Percentiles rank a stretch among this genome's conserved stretches.
phyloP scores from a whole-genome alignment of 2,329 filamentous ascomycete genomes.

The Cadophora sp. region DNA sequence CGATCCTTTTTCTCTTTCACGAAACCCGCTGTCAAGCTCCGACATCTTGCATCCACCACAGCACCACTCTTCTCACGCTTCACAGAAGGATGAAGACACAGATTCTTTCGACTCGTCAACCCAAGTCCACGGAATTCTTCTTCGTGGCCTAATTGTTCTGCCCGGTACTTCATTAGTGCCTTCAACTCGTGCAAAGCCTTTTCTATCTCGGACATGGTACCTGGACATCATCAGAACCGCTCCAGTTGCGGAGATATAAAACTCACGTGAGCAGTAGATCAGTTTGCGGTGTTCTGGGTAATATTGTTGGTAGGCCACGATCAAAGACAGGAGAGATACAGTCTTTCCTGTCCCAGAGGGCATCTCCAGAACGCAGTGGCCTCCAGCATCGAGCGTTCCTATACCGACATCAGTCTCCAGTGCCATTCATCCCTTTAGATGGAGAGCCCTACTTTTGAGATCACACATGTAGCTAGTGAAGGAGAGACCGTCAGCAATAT shows the following conservation, averaged over 20 bases:
- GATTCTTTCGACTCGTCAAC: constrained; percentile 93
- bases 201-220: constrained; percentile 99
- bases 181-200: constrained; percentile 94
- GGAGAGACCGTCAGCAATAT: constrained; percentile 27
- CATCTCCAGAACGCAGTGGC: constrained; percentile 98
- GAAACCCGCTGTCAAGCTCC: constrained; percentile 94
- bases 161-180: constrained; percentile 91
- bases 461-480: constrained; percentile 76
- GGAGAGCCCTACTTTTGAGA: constrained; percentile 64
- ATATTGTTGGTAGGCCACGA: constrained; percentile 94
- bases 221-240: constrained; percentile 46
- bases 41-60: constrained; percentile 93
- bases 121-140: constrained; percentile 95
- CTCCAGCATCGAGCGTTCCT: constrained; percentile 87
- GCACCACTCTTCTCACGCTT: constrained; percentile 95
- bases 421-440: neutral
- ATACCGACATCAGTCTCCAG: constrained; percentile 27
- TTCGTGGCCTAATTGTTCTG: constrained; percentile 84
- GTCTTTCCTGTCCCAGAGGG: constrained; percentile 98
- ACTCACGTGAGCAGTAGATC: constrained; percentile 91
- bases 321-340: constrained; percentile 90
- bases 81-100: constrained; percentile 95
- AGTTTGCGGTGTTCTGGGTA: constrained; percentile 94
- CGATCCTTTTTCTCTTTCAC: constrained; percentile 97
- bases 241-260: too few relatives aligned